Percentiles rank a stretch among this genome's conserved stretches.
Evolutionary conservation across 352 stramenopile species (phyloP).

Genomic region (Phytopythium mirpurense): DNA sequence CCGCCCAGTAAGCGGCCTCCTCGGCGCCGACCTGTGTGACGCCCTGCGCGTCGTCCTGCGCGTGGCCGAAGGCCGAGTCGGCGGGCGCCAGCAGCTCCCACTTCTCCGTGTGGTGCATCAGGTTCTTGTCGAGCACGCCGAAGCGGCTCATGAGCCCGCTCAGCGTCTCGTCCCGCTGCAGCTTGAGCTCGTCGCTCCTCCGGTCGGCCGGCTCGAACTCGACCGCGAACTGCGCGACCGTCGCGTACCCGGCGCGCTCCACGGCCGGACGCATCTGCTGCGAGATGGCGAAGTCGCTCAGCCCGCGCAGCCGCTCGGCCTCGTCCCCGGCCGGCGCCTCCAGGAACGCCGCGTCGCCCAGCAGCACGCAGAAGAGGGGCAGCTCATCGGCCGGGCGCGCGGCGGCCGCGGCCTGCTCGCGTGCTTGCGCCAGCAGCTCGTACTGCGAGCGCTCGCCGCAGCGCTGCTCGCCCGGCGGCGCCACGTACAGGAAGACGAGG

Average conservation of each 20-base stretch:
- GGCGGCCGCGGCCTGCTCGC: slow-evolving; percentile 14
- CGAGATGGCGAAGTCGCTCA: slow-evolving; percentile 79
- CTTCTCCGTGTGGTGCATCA: slow-evolving; percentile 82
- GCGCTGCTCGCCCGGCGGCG: slow-evolving; percentile 40
- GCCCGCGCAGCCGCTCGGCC: slow-evolving; percentile 42
- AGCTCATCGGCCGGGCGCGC: slow-evolving; percentile 17
- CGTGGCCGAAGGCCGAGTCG: slow-evolving; percentile 32
- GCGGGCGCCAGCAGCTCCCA: slow-evolving; percentile 67
- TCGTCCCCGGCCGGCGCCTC: slow-evolving; percentile 37
- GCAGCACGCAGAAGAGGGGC: slow-evolving; percentile 58
- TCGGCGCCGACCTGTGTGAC: slow-evolving; percentile 44
- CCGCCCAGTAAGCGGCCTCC: slow-evolving; percentile 64
- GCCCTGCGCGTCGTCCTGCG: slow-evolving; percentile 30
- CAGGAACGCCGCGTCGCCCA: slow-evolving; percentile 71
- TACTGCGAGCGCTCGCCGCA: slow-evolving; percentile 27
- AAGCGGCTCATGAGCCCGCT: slow-evolving; percentile 68
- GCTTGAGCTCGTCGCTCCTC: slow-evolving; percentile 22
- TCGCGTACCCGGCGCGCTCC: slow-evolving; percentile 33
- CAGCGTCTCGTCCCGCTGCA: slow-evolving; percentile 30
- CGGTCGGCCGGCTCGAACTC: slow-evolving; percentile 50
- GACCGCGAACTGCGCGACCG: slow-evolving; percentile 62
- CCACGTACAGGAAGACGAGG: slow-evolving; percentile 62
- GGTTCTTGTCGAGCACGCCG: slow-evolving; percentile 62
- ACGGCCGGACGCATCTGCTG: slow-evolving; percentile 56
- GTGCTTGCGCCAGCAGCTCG: slow-evolving; percentile 33